Percentiles rank a stretch among this genome's conserved stretches.
Conservation (phyloP, 768 basidiomycete species). For the Pseudohyphozyma bogoriensis region DNA sequence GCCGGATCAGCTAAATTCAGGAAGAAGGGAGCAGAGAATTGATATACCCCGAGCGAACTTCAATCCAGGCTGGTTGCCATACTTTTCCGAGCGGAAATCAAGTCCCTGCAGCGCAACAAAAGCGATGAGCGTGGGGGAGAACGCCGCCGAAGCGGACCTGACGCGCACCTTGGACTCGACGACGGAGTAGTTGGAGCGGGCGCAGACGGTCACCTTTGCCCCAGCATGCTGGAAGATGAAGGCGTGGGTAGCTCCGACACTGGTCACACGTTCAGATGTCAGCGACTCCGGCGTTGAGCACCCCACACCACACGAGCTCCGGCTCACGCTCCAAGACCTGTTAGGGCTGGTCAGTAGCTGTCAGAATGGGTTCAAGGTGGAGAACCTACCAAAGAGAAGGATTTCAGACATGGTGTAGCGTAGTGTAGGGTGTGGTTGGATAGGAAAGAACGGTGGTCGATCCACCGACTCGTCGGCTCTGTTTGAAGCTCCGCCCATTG, state of each 20-base stretch:
- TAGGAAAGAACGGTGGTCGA: too few relatives aligned
- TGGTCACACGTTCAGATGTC: not conserved
- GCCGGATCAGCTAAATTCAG: too few relatives aligned
- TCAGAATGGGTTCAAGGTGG: too few relatives aligned
- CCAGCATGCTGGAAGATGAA: conserved; percentile 11
- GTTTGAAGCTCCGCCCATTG: too few relatives aligned
- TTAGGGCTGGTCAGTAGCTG: not conserved
- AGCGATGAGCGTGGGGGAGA: too few relatives aligned
- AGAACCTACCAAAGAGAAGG: not conserved
- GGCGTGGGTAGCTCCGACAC: conserved; percentile 18
- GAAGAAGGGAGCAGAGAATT: not conserved
- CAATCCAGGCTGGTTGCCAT: conserved; percentile 3
- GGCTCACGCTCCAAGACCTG: not conserved
- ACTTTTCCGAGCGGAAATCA: conserved; percentile 18
- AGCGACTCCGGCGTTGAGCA: too few relatives aligned
- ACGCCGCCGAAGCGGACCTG: too few relatives aligned
- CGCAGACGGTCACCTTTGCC: conserved; percentile 9
- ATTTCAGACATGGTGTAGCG: not conserved
- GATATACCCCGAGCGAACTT: conserved; percentile 18
- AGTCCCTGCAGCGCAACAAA: conserved; percentile 2
- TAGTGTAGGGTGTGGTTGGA: not conserved
- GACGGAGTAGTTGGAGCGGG: not conserved
- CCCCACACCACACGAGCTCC: too few relatives aligned
- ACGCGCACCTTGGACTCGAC: not conserved
- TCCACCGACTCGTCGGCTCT: too few relatives aligned